Percentiles rank a stretch among this genome's conserved stretches.
Conservation (phyloP, 2,329 filamentous ascomycete species). For the Pseudogymnoascus sp. region DNA sequence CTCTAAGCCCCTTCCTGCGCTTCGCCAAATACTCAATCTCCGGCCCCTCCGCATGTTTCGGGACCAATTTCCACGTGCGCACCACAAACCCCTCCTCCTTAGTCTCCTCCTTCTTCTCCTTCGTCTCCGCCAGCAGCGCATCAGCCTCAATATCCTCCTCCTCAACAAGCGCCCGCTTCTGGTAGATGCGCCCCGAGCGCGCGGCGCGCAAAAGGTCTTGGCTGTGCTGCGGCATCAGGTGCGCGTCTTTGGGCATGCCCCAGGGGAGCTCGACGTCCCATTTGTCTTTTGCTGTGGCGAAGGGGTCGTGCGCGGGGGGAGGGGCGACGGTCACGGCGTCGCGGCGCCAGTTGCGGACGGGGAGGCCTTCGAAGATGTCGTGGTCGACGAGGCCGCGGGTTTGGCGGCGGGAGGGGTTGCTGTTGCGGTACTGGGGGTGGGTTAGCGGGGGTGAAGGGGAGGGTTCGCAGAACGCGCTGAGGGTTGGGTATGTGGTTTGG, state of each 20-base stretch:
- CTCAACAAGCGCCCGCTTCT: slow-evolving; percentile 56
- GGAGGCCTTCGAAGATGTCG: slow-evolving; percentile 50
- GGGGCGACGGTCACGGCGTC: slow-evolving; percentile 62
- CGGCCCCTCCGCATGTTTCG: slow-evolving; percentile 48
- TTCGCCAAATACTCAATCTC: slow-evolving; percentile 50
- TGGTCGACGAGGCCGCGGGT: slow-evolving; percentile 41
- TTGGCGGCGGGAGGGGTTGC: slow-evolving; percentile 16
- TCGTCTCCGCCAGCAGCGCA: slow-evolving; percentile 38
- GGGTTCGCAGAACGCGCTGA: not conserved
- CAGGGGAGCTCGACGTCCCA: slow-evolving; percentile 70
- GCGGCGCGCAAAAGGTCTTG: slow-evolving; percentile 77
- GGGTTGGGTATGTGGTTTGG: not conserved
- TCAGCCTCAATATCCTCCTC: slow-evolving; percentile 51
- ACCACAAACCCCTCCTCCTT: slow-evolving; percentile 44
- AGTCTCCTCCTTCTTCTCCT: slow-evolving; percentile 49
- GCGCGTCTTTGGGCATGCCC: slow-evolving; percentile 78
- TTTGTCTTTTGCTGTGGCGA: slow-evolving; percentile 51
- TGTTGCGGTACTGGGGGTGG: not conserved
- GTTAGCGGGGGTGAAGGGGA: not conserved
- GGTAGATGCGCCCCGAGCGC: slow-evolving; percentile 67
- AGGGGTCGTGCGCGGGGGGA: slow-evolving; percentile 54
- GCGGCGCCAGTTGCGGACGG: slow-evolving; percentile 83
- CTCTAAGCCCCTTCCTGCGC: slow-evolving; percentile 47
- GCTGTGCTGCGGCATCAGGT: slow-evolving; percentile 67
- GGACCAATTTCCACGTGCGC: slow-evolving; percentile 54